Evolutionary conservation across 768 basidiomycete species (phyloP).

Genomic region (Lactifluus volemus): DNA sequence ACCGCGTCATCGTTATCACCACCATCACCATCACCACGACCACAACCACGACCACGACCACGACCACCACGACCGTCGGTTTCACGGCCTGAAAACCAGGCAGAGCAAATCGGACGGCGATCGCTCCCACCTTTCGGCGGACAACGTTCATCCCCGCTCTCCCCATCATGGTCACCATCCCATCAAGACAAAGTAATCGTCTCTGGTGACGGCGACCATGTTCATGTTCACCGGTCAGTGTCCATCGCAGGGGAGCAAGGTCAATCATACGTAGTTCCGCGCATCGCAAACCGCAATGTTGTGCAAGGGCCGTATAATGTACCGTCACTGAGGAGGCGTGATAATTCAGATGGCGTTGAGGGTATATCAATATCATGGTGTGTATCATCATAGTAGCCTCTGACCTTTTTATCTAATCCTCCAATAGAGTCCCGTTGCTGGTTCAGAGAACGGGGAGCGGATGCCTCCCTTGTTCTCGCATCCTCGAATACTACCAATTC

Average conservation of each 20-base stretch:
- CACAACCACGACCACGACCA: background rate
- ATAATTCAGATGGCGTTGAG: conserved; percentile 26
- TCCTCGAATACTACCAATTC: conserved; percentile 8
- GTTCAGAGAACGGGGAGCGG: conserved; percentile 27
- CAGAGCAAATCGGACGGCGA: background rate
- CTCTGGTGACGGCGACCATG: conserved; percentile 21
- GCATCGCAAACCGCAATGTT: conserved; percentile 12
- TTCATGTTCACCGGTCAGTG: conserved; percentile 17
- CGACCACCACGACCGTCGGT: background rate
- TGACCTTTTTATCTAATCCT: background rate
- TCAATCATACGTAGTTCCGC: conserved; percentile 16
- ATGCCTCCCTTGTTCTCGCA: conserved; percentile 36
- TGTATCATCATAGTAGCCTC: conserved; percentile 20
- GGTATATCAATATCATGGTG: conserved; percentile 44
- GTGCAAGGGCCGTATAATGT: conserved; percentile 11
- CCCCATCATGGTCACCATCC: conserved; percentile 1
- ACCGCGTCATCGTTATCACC: conserved; percentile 2
- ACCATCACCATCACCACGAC: conserved; percentile 7
- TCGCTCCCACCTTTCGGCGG: background rate
- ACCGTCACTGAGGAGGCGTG: conserved; percentile 2
- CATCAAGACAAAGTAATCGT: conserved; percentile 21
- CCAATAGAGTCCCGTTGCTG: conserved; percentile 29
- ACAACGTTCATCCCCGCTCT: conserved; percentile 15
- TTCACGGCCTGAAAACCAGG: background rate
- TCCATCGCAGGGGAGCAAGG: conserved; percentile 19